Percentiles rank a stretch among this genome's conserved stretches.
These are phyloP conservation scores for Boletus eberwhitei DNA, from an alignment of 768 basidiomycete genomes.

Conservation along the genomic window DNA sequence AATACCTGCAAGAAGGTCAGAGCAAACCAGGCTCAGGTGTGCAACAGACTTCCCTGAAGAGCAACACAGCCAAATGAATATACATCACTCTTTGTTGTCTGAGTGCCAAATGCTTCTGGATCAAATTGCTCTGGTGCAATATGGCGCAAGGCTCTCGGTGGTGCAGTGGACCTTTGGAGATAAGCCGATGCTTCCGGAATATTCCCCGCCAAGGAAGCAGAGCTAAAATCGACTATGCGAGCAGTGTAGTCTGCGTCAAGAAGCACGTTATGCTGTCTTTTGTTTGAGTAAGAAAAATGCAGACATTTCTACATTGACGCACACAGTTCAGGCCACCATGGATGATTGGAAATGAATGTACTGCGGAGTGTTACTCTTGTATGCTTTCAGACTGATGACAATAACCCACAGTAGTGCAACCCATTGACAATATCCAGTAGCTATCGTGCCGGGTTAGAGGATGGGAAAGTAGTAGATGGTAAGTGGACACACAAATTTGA, in stretches of 20 bases:
- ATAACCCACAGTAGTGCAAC: slow-evolving; percentile 10
- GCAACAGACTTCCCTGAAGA: slow-evolving; percentile 18
- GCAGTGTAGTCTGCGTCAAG: slow-evolving; percentile 27
- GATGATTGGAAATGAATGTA: slow-evolving; percentile 12
- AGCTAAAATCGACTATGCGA: slow-evolving; percentile 43
- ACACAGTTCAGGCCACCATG: slow-evolving; percentile 21
- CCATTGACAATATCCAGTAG: slow-evolving; percentile 12
- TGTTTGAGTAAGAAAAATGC: background rate
- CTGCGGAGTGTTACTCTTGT: background rate
- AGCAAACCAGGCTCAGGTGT: rapidly evolving
- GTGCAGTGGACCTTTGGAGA: slow-evolving; percentile 26
- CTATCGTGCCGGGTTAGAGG: slow-evolving; percentile 19
- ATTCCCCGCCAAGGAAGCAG: slow-evolving; percentile 25
- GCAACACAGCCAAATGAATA: slow-evolving; percentile 31
- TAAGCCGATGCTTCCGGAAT: slow-evolving; percentile 5
- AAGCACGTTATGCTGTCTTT: slow-evolving; percentile 17
- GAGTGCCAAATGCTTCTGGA: slow-evolving; percentile 1
- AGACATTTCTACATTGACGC: background rate
- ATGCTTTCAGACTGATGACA: background rate
- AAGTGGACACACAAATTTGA: slow-evolving; percentile 16
- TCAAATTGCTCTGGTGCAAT: slow-evolving; percentile 35
- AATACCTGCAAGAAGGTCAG: slow-evolving; percentile 18
- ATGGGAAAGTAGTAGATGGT: slow-evolving; percentile 11
- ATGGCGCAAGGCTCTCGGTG: slow-evolving; percentile 38
- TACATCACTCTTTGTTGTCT: slow-evolving; percentile 13